phyloP scores from a whole-genome alignment of 352 stramenopile genomes.

The Globisporangium cylindrosporum region DNA sequence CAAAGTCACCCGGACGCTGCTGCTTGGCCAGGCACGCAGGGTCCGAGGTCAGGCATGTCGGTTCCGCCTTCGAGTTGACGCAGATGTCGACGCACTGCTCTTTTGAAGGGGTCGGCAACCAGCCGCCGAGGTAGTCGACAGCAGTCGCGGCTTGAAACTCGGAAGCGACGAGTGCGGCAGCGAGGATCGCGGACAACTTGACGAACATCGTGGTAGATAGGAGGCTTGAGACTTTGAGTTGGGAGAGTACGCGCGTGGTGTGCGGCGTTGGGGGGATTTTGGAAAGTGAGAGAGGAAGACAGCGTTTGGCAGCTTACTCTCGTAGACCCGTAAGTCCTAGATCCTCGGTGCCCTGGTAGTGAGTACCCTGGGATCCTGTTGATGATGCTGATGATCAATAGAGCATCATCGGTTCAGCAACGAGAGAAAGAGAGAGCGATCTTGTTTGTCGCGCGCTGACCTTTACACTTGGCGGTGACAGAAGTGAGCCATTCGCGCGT shows the following conservation, averaged over 20 bases:
- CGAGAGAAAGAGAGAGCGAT: neutral
- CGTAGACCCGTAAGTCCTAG: no score
- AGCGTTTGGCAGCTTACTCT: neutral
- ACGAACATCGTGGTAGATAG: neutral
- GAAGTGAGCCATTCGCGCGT: neutral
- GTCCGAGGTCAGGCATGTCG: constrained; percentile 49
- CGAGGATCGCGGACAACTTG: neutral
- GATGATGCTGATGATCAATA: neutral
- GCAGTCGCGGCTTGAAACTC: constrained; percentile 14
- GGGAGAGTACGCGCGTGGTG: constrained; percentile 1
- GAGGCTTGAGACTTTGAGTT: neutral
- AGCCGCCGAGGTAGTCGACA: constrained; percentile 58
- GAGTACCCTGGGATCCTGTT: neutral
- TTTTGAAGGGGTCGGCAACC: constrained; percentile 34
- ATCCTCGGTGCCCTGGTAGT: neutral
- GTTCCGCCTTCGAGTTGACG: constrained; percentile 44
- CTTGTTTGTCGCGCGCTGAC: neutral
- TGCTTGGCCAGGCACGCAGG: constrained; percentile 54
- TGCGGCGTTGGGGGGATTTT: neutral
- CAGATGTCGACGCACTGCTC: constrained; percentile 74
- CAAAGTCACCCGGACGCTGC: constrained; percentile 59
- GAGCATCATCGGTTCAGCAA: neutral
- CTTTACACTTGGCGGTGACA: neutral
- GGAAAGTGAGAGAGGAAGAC: constrained; percentile 4
- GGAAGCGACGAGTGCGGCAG: neutral